These are phyloP conservation scores for Nemania sp. DNA, from an alignment of 2,329 filamentous ascomycete genomes.

Conservation along the genomic window DNA sequence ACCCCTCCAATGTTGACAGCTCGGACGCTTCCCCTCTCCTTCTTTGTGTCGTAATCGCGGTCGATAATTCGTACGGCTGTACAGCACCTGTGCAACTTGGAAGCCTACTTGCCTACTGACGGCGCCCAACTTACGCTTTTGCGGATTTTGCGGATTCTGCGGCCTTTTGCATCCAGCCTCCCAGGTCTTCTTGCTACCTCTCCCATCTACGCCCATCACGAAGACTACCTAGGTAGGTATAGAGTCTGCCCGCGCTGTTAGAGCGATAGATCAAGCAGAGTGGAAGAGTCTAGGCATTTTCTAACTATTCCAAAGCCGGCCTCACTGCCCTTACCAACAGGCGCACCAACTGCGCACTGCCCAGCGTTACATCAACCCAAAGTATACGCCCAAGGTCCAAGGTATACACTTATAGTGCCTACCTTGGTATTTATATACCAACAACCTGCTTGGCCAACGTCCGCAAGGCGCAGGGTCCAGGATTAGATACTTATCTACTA, in stretches of 20 bases:
- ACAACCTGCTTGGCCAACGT: slow-evolving; percentile 23
- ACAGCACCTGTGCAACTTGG: neutral
- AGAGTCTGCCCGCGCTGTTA: too few species aligned
- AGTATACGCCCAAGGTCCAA: slow-evolving; percentile 4
- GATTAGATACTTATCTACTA: slow-evolving; percentile 8
- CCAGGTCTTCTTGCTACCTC: too few species aligned
- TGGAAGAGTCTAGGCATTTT: too few species aligned
- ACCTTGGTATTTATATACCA: slow-evolving; percentile 11
- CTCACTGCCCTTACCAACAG: slow-evolving; percentile 11
- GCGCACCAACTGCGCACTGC: neutral
- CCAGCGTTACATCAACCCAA: slow-evolving; percentile 18
- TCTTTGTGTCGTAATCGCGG: slow-evolving; percentile 11
- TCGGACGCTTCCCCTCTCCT: slow-evolving; percentile 3
- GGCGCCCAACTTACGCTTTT: neutral
- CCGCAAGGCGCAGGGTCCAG: too few species aligned
- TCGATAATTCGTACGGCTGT: neutral
- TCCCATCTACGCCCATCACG: neutral
- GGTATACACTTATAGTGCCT: neutral
- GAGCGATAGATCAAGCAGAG: too few species aligned
- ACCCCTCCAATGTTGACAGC: slow-evolving; percentile 14
- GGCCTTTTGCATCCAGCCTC: neutral
- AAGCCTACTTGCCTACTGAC: slow-evolving; percentile 3
- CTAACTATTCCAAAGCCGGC: too few species aligned
- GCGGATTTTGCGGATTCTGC: too few species aligned
- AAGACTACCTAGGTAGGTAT: too few species aligned